phyloP scores from a whole-genome alignment of 2,329 filamentous ascomycete genomes.

The Claviceps spartinae region DNA sequence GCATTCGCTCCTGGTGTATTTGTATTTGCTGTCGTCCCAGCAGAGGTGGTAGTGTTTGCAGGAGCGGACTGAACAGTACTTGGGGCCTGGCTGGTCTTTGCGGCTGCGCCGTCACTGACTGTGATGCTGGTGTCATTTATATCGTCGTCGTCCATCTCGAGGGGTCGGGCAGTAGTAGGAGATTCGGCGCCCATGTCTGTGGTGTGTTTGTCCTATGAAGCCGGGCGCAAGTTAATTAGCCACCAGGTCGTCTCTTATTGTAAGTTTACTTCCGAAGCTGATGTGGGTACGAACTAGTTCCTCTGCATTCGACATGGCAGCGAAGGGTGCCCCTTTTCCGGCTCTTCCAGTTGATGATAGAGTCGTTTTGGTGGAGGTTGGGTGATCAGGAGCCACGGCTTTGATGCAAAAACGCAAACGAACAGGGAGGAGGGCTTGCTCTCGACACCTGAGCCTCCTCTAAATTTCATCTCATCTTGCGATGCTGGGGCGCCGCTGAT shows the following conservation, averaged over 20 bases:
- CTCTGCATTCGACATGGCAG: constrained; percentile 28
- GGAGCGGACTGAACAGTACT: constrained; percentile 5
- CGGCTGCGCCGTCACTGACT: constrained; percentile 25
- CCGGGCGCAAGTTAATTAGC: constrained; percentile 11
- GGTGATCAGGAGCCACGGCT: neutral
- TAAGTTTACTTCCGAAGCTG: neutral
- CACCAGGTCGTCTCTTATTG: constrained; percentile 4
- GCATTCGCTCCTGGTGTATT: constrained; percentile 21
- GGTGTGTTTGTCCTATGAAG: constrained; percentile 29
- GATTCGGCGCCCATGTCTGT: constrained; percentile 41
- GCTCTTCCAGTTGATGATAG: neutral
- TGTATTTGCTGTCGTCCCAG: constrained; percentile 14
- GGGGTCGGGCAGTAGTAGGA: constrained; percentile 49
- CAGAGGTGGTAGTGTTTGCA: constrained; percentile 14
- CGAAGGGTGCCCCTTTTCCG: neutral
- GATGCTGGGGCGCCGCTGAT: constrained; percentile 13
- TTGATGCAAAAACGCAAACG: neutral
- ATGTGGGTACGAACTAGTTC: constrained; percentile 27
- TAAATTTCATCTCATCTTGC: neutral
- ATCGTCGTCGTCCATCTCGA: constrained; percentile 60
- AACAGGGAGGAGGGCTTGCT: neutral
- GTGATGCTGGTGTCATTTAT: constrained; percentile 44
- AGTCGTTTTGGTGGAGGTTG: neutral
- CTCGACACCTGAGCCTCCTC: neutral
- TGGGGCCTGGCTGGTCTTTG: constrained; percentile 6